A percentile compares a stretch with the other conserved stretches of the same genome.
These are phyloP conservation scores for Hebeloma cylindrosporum DNA, from an alignment of 768 basidiomycete genomes.

Conservation along the genomic window DNA sequence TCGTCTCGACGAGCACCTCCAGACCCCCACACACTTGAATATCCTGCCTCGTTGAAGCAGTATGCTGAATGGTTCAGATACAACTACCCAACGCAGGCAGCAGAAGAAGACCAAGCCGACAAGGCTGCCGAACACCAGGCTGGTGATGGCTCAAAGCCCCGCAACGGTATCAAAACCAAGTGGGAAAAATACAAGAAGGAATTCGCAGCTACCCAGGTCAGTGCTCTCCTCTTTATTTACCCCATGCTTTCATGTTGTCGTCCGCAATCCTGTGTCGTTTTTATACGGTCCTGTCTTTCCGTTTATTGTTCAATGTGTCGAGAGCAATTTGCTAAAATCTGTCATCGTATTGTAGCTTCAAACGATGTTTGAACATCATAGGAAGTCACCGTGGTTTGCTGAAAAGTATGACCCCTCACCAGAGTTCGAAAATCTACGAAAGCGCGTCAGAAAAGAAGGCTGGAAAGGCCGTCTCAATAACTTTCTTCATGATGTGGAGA, in stretches of 20 bases:
- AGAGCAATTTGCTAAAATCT: constrained; percentile 32
- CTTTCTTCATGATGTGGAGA: constrained; percentile 80
- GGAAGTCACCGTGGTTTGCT: constrained; percentile 94
- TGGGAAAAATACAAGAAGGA: constrained; percentile 97
- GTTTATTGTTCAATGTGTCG: constrained; percentile 19
- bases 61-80: constrained; percentile 89
- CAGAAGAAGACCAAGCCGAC: constrained; percentile 81
- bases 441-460: constrained; percentile 79
- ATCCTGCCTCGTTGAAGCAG: constrained; percentile 78
- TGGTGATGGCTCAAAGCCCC: constrained; percentile 77
- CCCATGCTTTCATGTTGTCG: constrained; percentile 26
- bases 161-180: constrained; percentile 76
- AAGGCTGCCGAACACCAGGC: constrained; percentile 84
- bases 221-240: constrained; percentile 33
- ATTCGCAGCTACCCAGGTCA: constrained; percentile 83
- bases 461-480: constrained; percentile 72
- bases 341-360: constrained; percentile 73
- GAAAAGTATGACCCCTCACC: constrained; percentile 89
- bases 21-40: constrained; percentile 81
- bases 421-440: constrained; percentile 70
- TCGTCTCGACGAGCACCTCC: constrained; percentile 63
- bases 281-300: constrained; percentile 12
- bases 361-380: constrained; percentile 94
- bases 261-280: constrained; percentile 21
- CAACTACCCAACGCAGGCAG: constrained; percentile 70